Evolutionary conservation across 208 protist species (phyloP), one percentile per base, ranked within the genome.

Genomic region (Crithidia thermophila): DNA sequence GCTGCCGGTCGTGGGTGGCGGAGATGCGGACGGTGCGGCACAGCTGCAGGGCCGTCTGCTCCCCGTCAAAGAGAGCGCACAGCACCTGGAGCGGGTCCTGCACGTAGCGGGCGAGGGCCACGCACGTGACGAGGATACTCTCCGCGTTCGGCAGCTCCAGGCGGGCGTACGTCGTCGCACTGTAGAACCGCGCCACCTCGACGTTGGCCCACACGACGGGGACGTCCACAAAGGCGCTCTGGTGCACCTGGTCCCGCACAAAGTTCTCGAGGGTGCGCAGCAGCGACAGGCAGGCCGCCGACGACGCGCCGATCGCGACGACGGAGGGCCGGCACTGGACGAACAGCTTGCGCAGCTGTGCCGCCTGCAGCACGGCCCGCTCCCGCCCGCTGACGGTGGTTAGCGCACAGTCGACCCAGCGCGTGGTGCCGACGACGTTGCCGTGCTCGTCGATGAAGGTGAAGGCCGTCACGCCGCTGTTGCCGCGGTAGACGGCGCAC

Each of bases 361-460:
- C 75, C 20, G 85, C 76, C 53, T 94, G 83, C 65, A 72, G 20
- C 53, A 84, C 67, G 43, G 77, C 69, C 39, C 76, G 71, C 31
- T 73, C 69, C 0, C 85, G 79, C 16, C 87, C 87, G 31, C 42
- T 80, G 23, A 80, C 77, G 23, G 82, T 87, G 40, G 75, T 79
- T 47, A 88, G 49, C 13, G 82, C 82, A 45, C 77, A 88, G 57
- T 93, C 85, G 4, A 75, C 68, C 90, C 90, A 95, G 7, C 85
- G 90, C 16, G 75, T 86, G 25, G 66, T 71, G n/a, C 73, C 83
- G n/a, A 88, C 25, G 37, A 94, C 49, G n/a, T 68, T 77, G 23
- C 90, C 90, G 42, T 69, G 34, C 67, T 93, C 90, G 70, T 94
- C 85, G 50, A 93, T 85, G 57, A 95, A 90, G 36, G 69, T 66